phyloP scores from a whole-genome alignment of 805 yeast genomes.

The Brettanomyces anomalus region DNA sequence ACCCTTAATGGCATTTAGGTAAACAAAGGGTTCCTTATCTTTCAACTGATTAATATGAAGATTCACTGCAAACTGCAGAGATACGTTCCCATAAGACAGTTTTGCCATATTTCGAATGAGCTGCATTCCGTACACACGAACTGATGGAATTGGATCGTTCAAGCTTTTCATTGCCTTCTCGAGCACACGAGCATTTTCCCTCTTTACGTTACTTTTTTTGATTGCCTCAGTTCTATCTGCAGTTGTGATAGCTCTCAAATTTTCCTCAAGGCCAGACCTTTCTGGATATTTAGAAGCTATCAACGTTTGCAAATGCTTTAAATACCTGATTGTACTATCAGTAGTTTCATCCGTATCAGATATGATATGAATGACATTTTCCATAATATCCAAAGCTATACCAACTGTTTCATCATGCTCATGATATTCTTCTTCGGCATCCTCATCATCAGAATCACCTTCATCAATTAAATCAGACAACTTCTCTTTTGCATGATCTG shows the following conservation, averaged over 20 bases:
- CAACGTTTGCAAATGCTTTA: conserved; percentile 9
- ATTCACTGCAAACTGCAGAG: conserved; percentile 41
- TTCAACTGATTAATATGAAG: conserved; percentile 56
- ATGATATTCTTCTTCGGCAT: conserved; percentile 22
- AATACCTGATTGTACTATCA: conserved; percentile 2
- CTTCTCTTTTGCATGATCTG: not conserved
- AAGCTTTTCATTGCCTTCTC: conserved; percentile 57
- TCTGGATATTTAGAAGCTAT: conserved; percentile 2
- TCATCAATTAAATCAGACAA: conserved; percentile 6
- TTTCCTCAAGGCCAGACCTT: conserved; percentile 1
- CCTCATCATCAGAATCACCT: conserved; percentile 33
- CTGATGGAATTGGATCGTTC: conserved; percentile 73
- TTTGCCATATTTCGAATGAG: conserved; percentile 42
- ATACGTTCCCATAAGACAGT: conserved; percentile 25
- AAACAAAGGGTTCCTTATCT: conserved; percentile 82
- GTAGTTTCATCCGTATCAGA: conserved; percentile 3
- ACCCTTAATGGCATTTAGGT: conserved; percentile 76
- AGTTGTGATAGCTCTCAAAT: conserved; percentile 3
- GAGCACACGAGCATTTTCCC: conserved; percentile 32
- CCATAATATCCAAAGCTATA: conserved; percentile 29
- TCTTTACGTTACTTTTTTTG: conserved; percentile 6
- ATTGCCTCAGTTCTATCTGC: not conserved
- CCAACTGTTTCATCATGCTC: conserved; percentile 24
- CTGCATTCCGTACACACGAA: conserved; percentile 78
- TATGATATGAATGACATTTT: conserved; percentile 26